Base-by-base conservation (phyloP, 2,329 filamentous ascomycete species). In the Sarocladiaceae sp. region DNA sequence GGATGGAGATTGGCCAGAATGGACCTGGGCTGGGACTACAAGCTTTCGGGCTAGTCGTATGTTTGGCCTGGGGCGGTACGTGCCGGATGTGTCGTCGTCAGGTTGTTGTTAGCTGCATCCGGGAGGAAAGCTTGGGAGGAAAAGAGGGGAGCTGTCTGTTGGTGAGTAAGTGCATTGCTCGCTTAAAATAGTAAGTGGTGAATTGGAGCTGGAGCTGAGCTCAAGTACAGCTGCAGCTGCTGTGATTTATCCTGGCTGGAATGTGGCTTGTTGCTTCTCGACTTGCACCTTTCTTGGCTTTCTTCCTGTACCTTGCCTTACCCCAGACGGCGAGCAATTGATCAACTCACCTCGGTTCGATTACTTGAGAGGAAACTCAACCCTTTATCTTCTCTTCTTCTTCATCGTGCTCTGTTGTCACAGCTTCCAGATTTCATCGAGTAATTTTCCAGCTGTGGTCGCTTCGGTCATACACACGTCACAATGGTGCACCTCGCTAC, bases 401-500 rank as follows among this genome's bases (percentile, higher is more conserved):
- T 20, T 47, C 23, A 10, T 47, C 42, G 3, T 17, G 13, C 23
- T n/a, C n/a, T n/a, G n/a, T n/a, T n/a, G n/a, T n/a, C n/a, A n/a
- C n/a, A n/a, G n/a, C n/a, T n/a, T n/a, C n/a, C n/a, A n/a, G n/a
- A n/a, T n/a, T n/a, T n/a, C n/a, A n/a, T n/a, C n/a, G n/a, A n/a
- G n/a, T n/a, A n/a, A n/a, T n/a, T n/a, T n/a, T n/a, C n/a, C n/a
- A n/a, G n/a, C n/a, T n/a, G n/a, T n/a, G n/a, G n/a, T n/a, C n/a
- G n/a, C n/a, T 39, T 13, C 18, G 8, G 17, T n/a, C 12, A 10
- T 39, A 20, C 37, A 28, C n/a, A 15, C 22, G n/a, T 56, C 57
- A 61, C 51, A 54, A 82, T 82, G 79, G 76, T 80, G 35, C 78
- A 81, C 57, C 72, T 82, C 54, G 64, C 67, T 33, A 65, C 69